Conservation (phyloP, 2,329 filamentous ascomycete genomes). For the Pyrenochaeta sp. region DNA sequence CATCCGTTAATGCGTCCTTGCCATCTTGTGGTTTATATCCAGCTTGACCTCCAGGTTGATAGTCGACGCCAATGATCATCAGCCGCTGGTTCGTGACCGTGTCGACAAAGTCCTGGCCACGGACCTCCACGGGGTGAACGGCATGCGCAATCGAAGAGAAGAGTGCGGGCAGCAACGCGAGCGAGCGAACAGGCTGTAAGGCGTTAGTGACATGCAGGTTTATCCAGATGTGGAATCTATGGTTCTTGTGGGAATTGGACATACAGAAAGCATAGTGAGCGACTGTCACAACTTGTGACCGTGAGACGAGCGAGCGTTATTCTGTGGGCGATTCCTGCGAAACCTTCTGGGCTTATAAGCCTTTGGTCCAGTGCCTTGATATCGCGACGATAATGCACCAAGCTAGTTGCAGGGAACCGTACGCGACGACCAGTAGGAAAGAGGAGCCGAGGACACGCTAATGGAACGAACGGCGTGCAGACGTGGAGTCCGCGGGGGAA, state of each 20-base stretch:
- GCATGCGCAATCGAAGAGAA: conserved; percentile 58
- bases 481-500: background rate
- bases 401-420: conserved; percentile 13
- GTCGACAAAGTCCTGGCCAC: conserved; percentile 70
- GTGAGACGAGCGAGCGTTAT: conserved; percentile 1
- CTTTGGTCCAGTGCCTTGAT: background rate
- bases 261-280: conserved; percentile 9
- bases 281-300: conserved; percentile 8
- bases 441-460: conserved; percentile 1
- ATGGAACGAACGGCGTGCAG: conserved; percentile 5
- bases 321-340: background rate
- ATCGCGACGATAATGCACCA: conserved; percentile 13
- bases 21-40: conserved; percentile 61
- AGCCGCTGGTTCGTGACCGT: conserved; percentile 65
- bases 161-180: conserved; percentile 38
- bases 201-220: background rate
- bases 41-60: conserved; percentile 69
- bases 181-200: conserved; percentile 36
- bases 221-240: background rate
- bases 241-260: background rate
- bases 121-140: conserved; percentile 64
- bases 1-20: conserved; percentile 66
- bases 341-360: background rate
- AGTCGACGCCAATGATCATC: conserved; percentile 68
- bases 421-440: conserved; percentile 1